A percentile compares a stretch with the other conserved stretches of the same genome.
Conservation (phyloP, 345 rosid genomes). For the Euphorbia tirucalli region DNA sequence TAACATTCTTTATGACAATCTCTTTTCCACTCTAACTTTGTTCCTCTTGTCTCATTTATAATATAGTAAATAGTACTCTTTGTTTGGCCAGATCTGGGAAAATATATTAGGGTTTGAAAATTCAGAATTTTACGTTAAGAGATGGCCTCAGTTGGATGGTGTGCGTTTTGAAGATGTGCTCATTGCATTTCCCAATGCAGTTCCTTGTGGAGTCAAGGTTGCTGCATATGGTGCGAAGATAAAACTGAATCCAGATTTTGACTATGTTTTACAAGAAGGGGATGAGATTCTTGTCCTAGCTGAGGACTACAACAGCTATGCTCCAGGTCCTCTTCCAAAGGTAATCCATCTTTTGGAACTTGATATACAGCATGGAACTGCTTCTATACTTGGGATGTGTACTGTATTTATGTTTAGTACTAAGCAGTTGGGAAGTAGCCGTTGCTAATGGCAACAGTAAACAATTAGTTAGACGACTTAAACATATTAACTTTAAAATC, state of each 20-base stretch:
- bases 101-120: slow-evolving; percentile 92
- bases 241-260: slow-evolving; percentile 67
- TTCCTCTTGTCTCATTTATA: background rate
- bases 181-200: slow-evolving; percentile 76
- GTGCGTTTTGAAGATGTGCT: slow-evolving; percentile 65
- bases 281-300: slow-evolving; percentile 96
- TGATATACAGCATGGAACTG: slow-evolving; percentile 6
- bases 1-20: background rate
- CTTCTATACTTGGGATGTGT: background rate
- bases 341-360: slow-evolving; percentile 39
- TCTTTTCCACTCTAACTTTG: background rate
- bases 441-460: background rate
- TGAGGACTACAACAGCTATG: slow-evolving; percentile 88
- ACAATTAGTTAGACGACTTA: background rate
- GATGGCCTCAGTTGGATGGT: slow-evolving; percentile 87
- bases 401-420: slow-evolving; percentile 10
- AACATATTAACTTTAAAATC: background rate
- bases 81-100: slow-evolving; percentile 76
- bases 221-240: slow-evolving; percentile 74
- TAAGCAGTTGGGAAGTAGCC: slow-evolving; percentile 1
- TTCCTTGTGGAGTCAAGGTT: slow-evolving; percentile 89
- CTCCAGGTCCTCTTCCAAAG: slow-evolving; percentile 81
- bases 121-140: slow-evolving; percentile 80
- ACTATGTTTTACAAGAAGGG: slow-evolving; percentile 62
- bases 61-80: background rate